Evolutionary conservation across 139 green algal species (phyloP).

Genomic region (Chlamydomonas sp.): DNA sequence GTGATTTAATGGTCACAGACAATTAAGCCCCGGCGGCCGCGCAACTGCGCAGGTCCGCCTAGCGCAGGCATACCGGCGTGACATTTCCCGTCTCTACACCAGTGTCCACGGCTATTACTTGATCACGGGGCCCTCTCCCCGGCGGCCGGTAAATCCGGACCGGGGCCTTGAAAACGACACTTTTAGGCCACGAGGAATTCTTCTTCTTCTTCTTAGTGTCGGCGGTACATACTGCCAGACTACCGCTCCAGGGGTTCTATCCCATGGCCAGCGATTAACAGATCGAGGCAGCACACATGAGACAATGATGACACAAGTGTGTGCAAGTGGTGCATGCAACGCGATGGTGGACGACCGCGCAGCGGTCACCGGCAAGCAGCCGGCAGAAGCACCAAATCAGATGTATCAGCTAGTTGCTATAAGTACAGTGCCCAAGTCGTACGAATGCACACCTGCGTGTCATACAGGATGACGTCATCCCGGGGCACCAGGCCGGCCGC

Average conservation of each 20-base stretch:
- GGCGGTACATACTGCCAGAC: too few relatives aligned
- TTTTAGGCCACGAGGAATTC: too few relatives aligned
- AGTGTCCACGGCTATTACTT: too few relatives aligned
- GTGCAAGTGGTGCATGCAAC: not conserved
- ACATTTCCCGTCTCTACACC: too few relatives aligned
- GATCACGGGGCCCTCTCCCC: too few relatives aligned
- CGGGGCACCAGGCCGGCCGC: conserved; percentile 21
- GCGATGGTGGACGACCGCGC: not conserved
- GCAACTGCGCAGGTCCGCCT: too few relatives aligned
- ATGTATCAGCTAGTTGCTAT: not conserved
- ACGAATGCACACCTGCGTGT: conserved; percentile 25
- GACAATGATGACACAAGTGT: not conserved
- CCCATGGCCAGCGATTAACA: not conserved
- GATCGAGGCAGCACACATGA: not conserved
- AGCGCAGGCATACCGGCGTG: too few relatives aligned
- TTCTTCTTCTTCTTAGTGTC: too few relatives aligned
- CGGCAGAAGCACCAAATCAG: not conserved
- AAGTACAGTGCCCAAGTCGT: not conserved
- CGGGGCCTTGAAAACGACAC: too few relatives aligned
- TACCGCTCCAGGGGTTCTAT: too few relatives aligned
- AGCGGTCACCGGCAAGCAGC: not conserved
- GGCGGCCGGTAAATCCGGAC: too few relatives aligned
- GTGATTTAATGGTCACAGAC: not conserved
- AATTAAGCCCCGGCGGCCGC: not conserved
- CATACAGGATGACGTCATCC: conserved; percentile 29